phyloP scores from a whole-genome alignment of 192 early-diverging fungal species.

The Podila verticillata region DNA sequence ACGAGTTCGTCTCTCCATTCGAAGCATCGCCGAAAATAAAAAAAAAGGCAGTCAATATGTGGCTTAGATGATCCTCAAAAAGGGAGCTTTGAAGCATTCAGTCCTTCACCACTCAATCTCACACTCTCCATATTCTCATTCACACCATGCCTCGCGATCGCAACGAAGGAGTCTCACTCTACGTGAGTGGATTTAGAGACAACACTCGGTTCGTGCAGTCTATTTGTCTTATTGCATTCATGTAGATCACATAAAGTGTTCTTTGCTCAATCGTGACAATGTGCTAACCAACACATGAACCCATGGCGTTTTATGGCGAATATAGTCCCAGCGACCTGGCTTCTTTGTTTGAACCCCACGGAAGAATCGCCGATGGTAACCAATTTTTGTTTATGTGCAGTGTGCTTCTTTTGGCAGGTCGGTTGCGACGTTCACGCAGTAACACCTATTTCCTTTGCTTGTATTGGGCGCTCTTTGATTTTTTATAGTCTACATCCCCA shows the following conservation, averaged over 20 bases:
- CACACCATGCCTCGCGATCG: slow-evolving; percentile 44
- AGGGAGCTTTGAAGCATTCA: not conserved
- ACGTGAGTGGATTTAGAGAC: slow-evolving; percentile 50
- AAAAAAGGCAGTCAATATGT: not conserved
- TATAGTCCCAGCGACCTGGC: slow-evolving; percentile 46
- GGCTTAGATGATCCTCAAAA: slow-evolving; percentile 1
- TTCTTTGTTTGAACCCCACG: slow-evolving; percentile 34
- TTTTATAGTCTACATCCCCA: slow-evolving; percentile 45
- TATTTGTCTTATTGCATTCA: no score
- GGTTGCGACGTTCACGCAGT: not conserved
- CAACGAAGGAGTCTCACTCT: slow-evolving; percentile 39
- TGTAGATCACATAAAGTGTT: no score
- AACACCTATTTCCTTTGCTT: not conserved
- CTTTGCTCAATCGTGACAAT: no score
- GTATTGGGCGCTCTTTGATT: no score
- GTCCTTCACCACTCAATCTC: no score
- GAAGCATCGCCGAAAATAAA: slow-evolving; percentile 3
- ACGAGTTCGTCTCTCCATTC: not conserved
- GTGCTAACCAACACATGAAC: no score
- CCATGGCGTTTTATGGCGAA: not conserved
- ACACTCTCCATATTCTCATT: slow-evolving; percentile 7
- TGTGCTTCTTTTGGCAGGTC: not conserved
- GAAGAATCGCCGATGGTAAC: slow-evolving; percentile 41
- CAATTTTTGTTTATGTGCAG: not conserved
- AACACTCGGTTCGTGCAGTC: slow-evolving; percentile 32